Evolutionary conservation across 805 yeast species (phyloP).

Genomic region (Starmerella etchellsii): DNA sequence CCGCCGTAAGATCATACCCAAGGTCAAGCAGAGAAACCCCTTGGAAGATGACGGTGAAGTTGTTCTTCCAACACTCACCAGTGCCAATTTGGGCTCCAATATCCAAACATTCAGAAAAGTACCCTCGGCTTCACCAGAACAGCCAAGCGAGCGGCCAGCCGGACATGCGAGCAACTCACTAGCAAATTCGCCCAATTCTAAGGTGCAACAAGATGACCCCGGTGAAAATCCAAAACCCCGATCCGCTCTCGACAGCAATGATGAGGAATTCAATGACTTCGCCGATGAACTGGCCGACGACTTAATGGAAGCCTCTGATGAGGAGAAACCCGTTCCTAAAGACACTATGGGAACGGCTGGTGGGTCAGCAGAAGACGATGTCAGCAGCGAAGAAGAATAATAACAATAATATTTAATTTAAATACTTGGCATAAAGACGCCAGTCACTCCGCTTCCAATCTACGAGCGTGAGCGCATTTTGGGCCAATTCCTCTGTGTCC

Average conservation of each 20-base stretch:
- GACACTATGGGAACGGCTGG: constrained; percentile 15
- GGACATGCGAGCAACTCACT: too few species aligned
- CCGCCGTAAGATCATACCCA: not conserved
- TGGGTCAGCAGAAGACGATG: constrained; percentile 14
- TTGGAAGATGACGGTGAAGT: too few species aligned
- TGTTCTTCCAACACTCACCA: not conserved
- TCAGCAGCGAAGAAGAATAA: constrained; percentile 19
- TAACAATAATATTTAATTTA: not conserved
- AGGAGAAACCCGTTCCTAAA: constrained; percentile 2
- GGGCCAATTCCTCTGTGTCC: not conserved
- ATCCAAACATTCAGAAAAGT: too few species aligned
- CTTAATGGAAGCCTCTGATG: constrained; percentile 19
- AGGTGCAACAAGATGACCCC: too few species aligned
- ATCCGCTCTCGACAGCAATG: too few species aligned
- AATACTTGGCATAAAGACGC: not conserved
- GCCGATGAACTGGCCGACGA: constrained; percentile 25
- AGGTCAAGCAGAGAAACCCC: not conserved
- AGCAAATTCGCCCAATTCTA: too few species aligned
- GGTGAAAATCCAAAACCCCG: too few species aligned
- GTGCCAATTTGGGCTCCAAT: too few species aligned
- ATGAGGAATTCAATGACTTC: constrained; percentile 24
- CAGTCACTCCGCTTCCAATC: not conserved
- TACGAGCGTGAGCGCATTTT: not conserved
- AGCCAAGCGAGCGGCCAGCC: too few species aligned
- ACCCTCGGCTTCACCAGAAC: too few species aligned